Evolutionary conservation across 1,284 basidiomycete species (phyloP).

Genomic region (Schizophyllum amplum): DNA sequence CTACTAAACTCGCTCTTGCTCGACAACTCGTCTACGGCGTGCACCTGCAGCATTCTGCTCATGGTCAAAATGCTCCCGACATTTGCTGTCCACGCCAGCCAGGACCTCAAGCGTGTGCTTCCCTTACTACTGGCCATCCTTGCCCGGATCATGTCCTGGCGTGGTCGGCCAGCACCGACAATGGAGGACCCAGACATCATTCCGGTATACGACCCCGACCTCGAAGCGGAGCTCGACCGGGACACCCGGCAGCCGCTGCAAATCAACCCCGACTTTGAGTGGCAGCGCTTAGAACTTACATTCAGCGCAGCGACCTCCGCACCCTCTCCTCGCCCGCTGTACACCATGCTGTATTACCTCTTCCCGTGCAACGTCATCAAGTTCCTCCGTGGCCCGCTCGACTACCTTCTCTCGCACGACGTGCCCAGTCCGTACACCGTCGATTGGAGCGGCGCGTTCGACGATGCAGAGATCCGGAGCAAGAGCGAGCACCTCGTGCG

Average conservation of each 20-base stretch:
- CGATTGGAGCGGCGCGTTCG: conserved; percentile 60
- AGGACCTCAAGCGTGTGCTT: conserved; percentile 46
- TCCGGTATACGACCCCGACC: conserved; percentile 8
- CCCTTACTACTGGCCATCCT: conserved; percentile 58
- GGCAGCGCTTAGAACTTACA: conserved; percentile 55
- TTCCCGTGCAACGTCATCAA: conserved; percentile 78
- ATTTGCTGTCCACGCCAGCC: conserved; percentile 54
- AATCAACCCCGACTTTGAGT: conserved; percentile 46
- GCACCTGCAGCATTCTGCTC: conserved; percentile 51
- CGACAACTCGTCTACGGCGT: conserved; percentile 65
- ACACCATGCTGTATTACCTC: conserved; percentile 79
- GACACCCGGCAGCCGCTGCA: conserved; percentile 31
- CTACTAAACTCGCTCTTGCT: conserved; percentile 56
- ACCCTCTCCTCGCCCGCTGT: conserved; percentile 55
- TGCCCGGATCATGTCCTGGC: conserved; percentile 66
- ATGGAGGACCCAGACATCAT: conserved; percentile 16
- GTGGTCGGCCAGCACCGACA: conserved; percentile 29
- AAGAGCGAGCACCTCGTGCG: conserved; percentile 55
- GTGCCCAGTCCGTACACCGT: conserved; percentile 49
- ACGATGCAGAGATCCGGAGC: conserved; percentile 63
- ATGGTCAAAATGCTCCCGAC: conserved; percentile 67
- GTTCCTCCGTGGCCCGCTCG: conserved; percentile 62
- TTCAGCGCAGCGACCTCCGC: conserved; percentile 41
- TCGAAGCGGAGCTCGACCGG: conserved; percentile 29
- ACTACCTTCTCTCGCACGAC: conserved; percentile 46